These are phyloP conservation scores for Stipa capillata DNA, from an alignment of 176 grass and related monocot species.

Conservation along the genomic window DNA sequence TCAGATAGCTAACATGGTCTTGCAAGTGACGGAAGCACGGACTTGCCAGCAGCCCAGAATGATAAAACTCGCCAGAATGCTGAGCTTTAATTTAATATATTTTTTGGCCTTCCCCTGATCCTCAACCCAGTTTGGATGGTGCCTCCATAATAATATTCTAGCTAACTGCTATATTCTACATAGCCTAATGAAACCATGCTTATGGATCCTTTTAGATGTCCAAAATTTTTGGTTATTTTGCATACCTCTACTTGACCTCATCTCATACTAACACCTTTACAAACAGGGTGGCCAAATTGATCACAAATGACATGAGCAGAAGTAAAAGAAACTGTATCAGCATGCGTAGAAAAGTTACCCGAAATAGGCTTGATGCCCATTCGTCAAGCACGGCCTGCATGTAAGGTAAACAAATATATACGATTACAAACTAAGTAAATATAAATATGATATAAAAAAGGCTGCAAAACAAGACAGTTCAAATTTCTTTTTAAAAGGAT, in stretches of 20 bases:
- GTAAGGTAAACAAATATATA: slow-evolving; percentile 8
- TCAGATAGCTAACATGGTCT: neutral
- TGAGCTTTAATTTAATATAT: neutral
- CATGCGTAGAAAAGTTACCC: slow-evolving; percentile 49
- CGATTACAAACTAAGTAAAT: slow-evolving; percentile 14
- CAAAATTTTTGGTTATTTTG: neutral
- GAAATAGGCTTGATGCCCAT: slow-evolving; percentile 93
- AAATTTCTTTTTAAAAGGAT: neutral
- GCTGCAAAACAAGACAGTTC: neutral
- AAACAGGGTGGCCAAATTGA: neutral
- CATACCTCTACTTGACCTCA: neutral
- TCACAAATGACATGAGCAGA: neutral
- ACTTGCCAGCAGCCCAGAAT: neutral
- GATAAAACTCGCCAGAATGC: neutral
- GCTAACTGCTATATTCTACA: neutral
- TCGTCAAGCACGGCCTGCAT: slow-evolving; percentile 87
- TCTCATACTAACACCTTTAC: neutral
- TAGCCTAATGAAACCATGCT: neutral
- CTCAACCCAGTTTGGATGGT: neutral
- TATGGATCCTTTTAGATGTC: neutral
- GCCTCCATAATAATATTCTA: neutral
- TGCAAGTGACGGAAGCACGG: neutral
- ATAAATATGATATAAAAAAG: neutral
- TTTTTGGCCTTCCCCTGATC: neutral
- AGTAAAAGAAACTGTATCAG: neutral